Percentiles rank a stretch among this genome's conserved stretches.
Evolutionary conservation across 495 filamentous ascomycete species (phyloP).

Genomic region (Filosporella fistucella): DNA sequence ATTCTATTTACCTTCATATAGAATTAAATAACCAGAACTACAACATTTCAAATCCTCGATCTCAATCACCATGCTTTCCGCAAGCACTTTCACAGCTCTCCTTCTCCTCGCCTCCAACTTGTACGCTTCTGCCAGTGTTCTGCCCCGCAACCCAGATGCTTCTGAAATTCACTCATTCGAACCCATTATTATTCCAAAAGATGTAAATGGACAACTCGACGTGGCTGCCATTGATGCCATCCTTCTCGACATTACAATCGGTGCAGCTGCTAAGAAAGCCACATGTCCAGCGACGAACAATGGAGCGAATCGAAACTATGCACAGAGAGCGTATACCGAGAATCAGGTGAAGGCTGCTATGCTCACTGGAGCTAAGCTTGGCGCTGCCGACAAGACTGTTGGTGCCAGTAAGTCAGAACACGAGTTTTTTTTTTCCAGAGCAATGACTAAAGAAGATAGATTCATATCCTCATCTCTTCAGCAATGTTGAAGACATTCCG

Average conservation of each 20-base stretch:
- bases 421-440: not conserved
- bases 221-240: not conserved
- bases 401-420: not conserved
- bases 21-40: too few relatives aligned
- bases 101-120: too few relatives aligned
- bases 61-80: too few relatives aligned
- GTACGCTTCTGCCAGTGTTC: too few relatives aligned
- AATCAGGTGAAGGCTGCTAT: not conserved
- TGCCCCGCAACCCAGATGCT: too few relatives aligned
- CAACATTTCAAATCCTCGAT: too few relatives aligned
- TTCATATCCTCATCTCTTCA: not conserved
- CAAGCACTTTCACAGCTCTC: too few relatives aligned
- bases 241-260: not conserved
- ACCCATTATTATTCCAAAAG: too few relatives aligned
- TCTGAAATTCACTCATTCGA: too few relatives aligned
- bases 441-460: not conserved
- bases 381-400: not conserved
- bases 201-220: not conserved
- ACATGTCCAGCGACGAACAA: not conserved
- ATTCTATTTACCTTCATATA: too few relatives aligned
- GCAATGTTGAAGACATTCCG: not conserved
- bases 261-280: not conserved
- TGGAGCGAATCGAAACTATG: not conserved
- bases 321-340: not conserved
- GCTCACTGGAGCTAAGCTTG: not conserved